These are phyloP conservation scores for Exophiala sp. DNA, from an alignment of 2,329 filamentous ascomycete species.

Conservation along the genomic window DNA sequence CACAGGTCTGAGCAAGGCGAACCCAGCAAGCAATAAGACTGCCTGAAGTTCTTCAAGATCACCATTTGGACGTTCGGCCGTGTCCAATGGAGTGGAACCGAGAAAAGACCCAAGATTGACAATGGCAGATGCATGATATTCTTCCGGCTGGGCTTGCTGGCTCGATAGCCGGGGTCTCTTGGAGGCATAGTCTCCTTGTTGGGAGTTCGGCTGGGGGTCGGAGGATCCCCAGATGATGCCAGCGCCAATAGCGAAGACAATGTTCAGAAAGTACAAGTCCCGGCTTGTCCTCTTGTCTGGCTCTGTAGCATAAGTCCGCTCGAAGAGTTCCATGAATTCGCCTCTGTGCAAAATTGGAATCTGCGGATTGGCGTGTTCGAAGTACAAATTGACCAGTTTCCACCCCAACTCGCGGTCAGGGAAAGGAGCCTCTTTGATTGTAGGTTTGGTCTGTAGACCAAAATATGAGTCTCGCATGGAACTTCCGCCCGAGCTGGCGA, in stretches of 20 bases:
- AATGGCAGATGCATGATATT: conserved; percentile 93
- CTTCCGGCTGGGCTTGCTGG: conserved; percentile 73
- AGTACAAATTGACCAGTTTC: conserved; percentile 74
- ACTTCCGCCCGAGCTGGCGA: conserved; percentile 55
- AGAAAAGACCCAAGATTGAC: conserved; percentile 84
- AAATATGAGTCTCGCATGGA: conserved; percentile 96
- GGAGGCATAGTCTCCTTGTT: conserved; percentile 31
- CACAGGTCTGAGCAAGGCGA: conserved; percentile 83
- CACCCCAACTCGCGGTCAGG: conserved; percentile 69
- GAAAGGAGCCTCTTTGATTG: conserved; percentile 77
- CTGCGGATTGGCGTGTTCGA: conserved; percentile 93
- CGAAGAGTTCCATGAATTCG: conserved; percentile 85
- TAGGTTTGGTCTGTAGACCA: conserved; percentile 85
- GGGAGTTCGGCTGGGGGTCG: conserved; percentile 27
- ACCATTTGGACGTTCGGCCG: conserved; percentile 64
- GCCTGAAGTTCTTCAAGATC: conserved; percentile 88
- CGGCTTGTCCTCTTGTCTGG: conserved; percentile 63
- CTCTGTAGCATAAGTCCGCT: conserved; percentile 68
- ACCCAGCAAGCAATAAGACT: conserved; percentile 83
- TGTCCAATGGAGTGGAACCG: conserved; percentile 55
- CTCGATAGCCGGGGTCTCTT: conserved; percentile 51
- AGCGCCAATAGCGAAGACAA: conserved; percentile 92
- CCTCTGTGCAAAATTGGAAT: conserved; percentile 85
- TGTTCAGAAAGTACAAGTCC: conserved; percentile 91
- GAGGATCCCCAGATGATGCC: conserved; percentile 67